A percentile compares a stretch with the other conserved stretches of the same genome.
These are phyloP conservation scores for Posidonia oceanica DNA, from an alignment of 116 monocot genomes.

Conservation along the genomic window DNA sequence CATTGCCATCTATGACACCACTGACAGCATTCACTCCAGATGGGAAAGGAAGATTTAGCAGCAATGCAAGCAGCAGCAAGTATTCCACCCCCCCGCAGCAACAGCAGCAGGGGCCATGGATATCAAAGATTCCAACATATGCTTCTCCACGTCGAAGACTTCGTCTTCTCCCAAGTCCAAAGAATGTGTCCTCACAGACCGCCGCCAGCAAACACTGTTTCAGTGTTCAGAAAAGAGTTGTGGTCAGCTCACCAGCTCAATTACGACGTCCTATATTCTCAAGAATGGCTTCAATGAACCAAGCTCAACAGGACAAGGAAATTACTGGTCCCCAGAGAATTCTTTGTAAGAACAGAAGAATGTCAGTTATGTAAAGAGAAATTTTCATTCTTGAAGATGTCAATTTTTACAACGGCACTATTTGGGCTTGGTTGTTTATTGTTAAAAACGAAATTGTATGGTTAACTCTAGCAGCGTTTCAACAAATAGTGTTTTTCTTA, in stretches of 20 bases:
- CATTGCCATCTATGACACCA: slow-evolving; percentile 21
- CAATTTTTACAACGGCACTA: too few relatives aligned
- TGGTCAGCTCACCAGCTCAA: slow-evolving; percentile 38
- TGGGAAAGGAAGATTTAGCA: slow-evolving; percentile 9
- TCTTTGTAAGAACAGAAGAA: neutral
- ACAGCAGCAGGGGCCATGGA: slow-evolving; percentile 15
- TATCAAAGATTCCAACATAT: slow-evolving; percentile 42
- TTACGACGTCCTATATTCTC: neutral
- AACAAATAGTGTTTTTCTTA: too few relatives aligned
- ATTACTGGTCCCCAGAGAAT: neutral
- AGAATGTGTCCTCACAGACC: slow-evolving; percentile 6
- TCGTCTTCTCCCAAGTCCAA: slow-evolving; percentile 23
- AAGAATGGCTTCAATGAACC: slow-evolving; percentile 1
- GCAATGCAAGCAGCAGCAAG: slow-evolving; percentile 28
- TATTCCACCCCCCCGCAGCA: slow-evolving; percentile 34
- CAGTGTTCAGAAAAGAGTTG: slow-evolving; percentile 68
- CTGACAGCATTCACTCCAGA: slow-evolving; percentile 30
- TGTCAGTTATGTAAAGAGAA: too few relatives aligned
- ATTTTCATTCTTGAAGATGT: too few relatives aligned
- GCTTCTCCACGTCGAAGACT: slow-evolving; percentile 28
- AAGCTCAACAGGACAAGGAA: slow-evolving; percentile 12
- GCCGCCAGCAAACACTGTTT: slow-evolving; percentile 38
- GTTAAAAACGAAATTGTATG: too few relatives aligned
- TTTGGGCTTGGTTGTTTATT: too few relatives aligned
- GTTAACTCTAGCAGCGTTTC: too few relatives aligned